Conservation (phyloP, 768 basidiomycete species). For the Kockovaella imperatae region DNA sequence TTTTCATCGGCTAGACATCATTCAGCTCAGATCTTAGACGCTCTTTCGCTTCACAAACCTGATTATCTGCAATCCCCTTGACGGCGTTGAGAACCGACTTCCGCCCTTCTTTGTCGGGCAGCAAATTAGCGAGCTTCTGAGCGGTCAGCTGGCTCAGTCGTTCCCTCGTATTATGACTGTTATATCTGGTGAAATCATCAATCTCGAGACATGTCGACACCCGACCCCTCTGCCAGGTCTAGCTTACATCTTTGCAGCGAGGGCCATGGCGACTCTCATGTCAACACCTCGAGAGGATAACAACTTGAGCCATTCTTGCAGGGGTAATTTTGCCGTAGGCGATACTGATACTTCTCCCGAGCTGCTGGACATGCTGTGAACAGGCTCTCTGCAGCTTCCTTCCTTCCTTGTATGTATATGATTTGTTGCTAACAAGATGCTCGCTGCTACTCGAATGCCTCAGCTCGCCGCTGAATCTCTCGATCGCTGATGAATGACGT, state of each 20-base stretch:
- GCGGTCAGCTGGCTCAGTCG: conserved; percentile 16
- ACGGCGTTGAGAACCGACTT: conserved; percentile 33
- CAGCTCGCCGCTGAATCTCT: no score
- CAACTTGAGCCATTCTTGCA: conserved; percentile 41
- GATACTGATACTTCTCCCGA: no score
- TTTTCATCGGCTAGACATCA: conserved; percentile 10
- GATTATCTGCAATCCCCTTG: conserved; percentile 26
- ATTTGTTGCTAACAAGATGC: no score
- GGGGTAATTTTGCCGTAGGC: conserved; percentile 17
- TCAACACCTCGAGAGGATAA: conserved; percentile 36
- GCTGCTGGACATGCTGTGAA: no score
- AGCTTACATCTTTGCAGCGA: conserved; percentile 42
- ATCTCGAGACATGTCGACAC: not conserved
- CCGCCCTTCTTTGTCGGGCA: conserved; percentile 38
- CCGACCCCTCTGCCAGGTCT: not conserved
- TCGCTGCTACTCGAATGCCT: no score
- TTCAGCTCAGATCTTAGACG: conserved; percentile 2
- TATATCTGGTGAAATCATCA: conserved; percentile 19
- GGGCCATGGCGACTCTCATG: conserved; percentile 40
- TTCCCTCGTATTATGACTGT: conserved; percentile 31
- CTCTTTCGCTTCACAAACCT: conserved; percentile 24
- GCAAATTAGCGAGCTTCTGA: conserved; percentile 24
- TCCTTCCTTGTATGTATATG: no score
- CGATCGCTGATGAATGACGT: no score
- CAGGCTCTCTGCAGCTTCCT: no score